Conservation (phyloP, 2,329 filamentous ascomycete species). For the Plectosphaerella cucumerina region DNA sequence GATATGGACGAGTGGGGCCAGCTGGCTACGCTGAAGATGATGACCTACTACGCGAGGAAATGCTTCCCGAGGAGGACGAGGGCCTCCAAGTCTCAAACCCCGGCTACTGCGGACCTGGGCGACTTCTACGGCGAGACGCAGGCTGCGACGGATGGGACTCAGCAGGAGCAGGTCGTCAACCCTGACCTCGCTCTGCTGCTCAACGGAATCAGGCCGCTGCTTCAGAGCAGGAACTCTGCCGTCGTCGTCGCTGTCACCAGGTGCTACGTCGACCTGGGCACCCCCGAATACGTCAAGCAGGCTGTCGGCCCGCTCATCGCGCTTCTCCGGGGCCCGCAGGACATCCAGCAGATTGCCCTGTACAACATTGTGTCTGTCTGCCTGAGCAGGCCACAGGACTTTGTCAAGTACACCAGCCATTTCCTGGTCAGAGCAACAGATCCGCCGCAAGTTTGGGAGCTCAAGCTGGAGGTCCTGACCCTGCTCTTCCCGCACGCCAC, state of each 20-base stretch:
- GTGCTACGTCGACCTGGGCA: slow-evolving; percentile 81
- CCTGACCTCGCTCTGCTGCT: slow-evolving; percentile 80
- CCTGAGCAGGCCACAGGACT: slow-evolving; percentile 69
- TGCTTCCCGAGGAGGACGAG: slow-evolving; percentile 76
- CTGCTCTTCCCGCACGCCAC: slow-evolving; percentile 84
- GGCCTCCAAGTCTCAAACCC: slow-evolving; percentile 41
- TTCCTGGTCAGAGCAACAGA: slow-evolving; percentile 84
- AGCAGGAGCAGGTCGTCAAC: slow-evolving; percentile 63
- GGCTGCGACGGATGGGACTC: slow-evolving; percentile 25
- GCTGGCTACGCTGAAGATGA: slow-evolving; percentile 72
- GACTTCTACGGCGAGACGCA: slow-evolving; percentile 77
- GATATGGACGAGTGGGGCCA: slow-evolving; percentile 99
- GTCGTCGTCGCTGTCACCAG: slow-evolving; percentile 85
- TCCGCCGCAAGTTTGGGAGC: slow-evolving; percentile 74
- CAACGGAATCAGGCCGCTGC: slow-evolving; percentile 73
- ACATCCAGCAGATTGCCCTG: slow-evolving; percentile 84
- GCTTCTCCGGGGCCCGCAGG: slow-evolving; percentile 75
- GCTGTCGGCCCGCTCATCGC: slow-evolving; percentile 83
- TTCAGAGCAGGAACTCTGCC: slow-evolving; percentile 89
- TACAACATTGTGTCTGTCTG: slow-evolving; percentile 96
- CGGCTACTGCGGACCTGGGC: slow-evolving; percentile 43
- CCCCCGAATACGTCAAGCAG: slow-evolving; percentile 66
- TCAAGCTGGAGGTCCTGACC: slow-evolving; percentile 89
- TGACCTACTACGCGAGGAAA: slow-evolving; percentile 79
- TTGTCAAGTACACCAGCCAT: slow-evolving; percentile 82